Conservation (phyloP, 2,329 filamentous ascomycete species). For the Ilyonectria sp. region DNA sequence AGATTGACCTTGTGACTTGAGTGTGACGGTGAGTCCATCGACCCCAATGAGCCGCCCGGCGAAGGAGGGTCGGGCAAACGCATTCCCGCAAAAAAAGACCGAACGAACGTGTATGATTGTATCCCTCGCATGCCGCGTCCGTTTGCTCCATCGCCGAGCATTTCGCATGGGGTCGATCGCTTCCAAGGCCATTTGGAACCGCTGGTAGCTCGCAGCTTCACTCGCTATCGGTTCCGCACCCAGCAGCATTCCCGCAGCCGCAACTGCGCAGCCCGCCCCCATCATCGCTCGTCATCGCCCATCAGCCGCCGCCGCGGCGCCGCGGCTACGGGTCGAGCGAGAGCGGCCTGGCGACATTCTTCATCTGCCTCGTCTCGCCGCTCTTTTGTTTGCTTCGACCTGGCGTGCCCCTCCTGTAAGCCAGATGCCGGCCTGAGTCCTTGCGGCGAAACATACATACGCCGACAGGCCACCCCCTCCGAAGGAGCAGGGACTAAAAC, state of each 20-base stretch:
- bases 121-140: neutral
- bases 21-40: neutral
- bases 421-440: neutral
- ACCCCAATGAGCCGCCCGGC: neutral
- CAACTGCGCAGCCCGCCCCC: neutral
- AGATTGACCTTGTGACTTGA: neutral
- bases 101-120: neutral
- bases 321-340: neutral
- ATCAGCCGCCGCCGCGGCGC: neutral
- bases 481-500: no score
- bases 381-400: neutral
- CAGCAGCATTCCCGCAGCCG: neutral
- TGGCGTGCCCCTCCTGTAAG: constrained; percentile 20
- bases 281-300: neutral
- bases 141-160: neutral
- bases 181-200: neutral
- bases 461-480: neutral
- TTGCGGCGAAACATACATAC: neutral
- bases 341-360: constrained; percentile 18
- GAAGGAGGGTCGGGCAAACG: neutral
- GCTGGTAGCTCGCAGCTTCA: neutral
- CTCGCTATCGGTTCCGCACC: constrained; percentile 14
- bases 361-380: constrained; percentile 19
- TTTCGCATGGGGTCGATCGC: neutral
- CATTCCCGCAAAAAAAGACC: neutral